Base-by-base conservation (phyloP, 108 stramenopile genomes). In the Nitzschia palea region DNA sequence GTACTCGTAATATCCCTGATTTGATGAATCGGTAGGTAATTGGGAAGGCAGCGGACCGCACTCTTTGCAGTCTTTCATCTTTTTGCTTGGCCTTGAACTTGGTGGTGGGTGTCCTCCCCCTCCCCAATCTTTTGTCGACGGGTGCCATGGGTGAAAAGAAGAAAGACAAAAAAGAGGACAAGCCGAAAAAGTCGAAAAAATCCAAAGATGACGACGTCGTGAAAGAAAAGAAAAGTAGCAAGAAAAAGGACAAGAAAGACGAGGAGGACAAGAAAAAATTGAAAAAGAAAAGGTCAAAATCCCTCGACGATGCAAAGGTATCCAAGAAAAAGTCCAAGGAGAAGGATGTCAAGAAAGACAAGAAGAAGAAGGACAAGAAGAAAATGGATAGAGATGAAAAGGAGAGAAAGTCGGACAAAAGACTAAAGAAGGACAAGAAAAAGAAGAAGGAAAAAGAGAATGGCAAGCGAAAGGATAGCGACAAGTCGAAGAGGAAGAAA, bases 81-180 rank as follows among this genome's bases (percentile, higher is more conserved):
- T n/a, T n/a, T n/a, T n/a, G n/a, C n/a, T n/a, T n/a, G n/a, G n/a
- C n/a, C n/a, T n/a, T n/a, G n/a, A n/a, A n/a, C n/a, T n/a, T n/a
- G n/a, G n/a, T n/a, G n/a, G n/a, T n/a, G n/a, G n/a, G n/a, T n/a
- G n/a, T n/a, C n/a, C n/a, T n/a, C n/a, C n/a, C n/a, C n/a, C n/a
- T n/a, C n/a, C n/a, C n/a, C n/a, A n/a, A n/a, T n/a, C n/a, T n/a
- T n/a, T n/a, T n/a, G n/a, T n/a, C n/a, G n/a, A n/a, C n/a, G n/a
- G n/a, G n/a, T n/a, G n/a, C 14, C 37, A 60, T 60, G 59, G 59
- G 59, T 26, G 59, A 60, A 34, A 56, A 56, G 33, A 34, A 56
- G 32, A 56, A 56, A 26, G 33, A 6, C 0, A 56, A 56, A 34
- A 56, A 56, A 31, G 55, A 56, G 14, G 55, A 56, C 12, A 60